Conservation (phyloP, 2,329 filamentous ascomycete species). For the Dichotomopilus funicola region DNA sequence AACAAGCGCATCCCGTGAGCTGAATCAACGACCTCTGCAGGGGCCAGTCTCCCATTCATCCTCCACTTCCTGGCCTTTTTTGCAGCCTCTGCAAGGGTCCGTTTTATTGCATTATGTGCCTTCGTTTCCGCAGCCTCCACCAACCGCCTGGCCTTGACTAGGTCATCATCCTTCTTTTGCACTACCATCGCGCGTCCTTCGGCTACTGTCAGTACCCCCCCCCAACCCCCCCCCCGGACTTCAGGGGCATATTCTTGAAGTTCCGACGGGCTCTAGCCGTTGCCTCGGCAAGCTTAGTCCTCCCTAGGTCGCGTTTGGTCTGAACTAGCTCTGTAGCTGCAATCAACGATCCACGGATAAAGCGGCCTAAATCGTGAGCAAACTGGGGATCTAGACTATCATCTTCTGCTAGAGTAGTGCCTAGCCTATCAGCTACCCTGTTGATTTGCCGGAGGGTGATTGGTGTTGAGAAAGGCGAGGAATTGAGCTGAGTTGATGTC, state of each 20-base stretch:
- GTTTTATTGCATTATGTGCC: neutral
- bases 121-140: neutral
- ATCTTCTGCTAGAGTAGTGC: neutral
- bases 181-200: neutral
- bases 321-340: neutral
- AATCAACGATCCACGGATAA: neutral
- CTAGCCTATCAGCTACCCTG: neutral
- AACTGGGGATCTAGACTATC: neutral
- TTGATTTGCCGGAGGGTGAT: neutral
- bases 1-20: neutral
- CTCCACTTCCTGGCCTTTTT: conserved; percentile 2
- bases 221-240: too few species aligned
- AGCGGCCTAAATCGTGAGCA: neutral
- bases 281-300: neutral
- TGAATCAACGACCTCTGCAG: neutral
- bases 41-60: neutral
- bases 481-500: neutral
- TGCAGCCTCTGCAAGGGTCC: neutral
- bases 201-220: neutral
- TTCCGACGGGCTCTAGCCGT: neutral
- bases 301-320: neutral
- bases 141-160: neutral
- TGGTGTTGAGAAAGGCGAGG: neutral
- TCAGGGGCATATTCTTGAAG: neutral
- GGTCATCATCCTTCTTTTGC: neutral